Evolutionary conservation across 2,329 filamentous ascomycete species (phyloP).

Genomic region (Penicillium sp.): DNA sequence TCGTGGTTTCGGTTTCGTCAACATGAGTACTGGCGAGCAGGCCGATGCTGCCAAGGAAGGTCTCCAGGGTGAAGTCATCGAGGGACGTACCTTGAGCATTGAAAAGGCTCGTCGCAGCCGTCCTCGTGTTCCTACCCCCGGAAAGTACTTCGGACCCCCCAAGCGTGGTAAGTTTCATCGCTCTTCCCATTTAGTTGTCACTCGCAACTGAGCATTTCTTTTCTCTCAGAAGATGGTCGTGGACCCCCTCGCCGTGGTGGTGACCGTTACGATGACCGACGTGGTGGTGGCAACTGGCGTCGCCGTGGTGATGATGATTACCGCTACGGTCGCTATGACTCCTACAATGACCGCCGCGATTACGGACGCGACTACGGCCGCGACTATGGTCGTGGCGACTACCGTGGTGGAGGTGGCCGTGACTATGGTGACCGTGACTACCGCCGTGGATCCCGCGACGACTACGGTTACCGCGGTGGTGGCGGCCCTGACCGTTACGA

Average conservation of each 20-base stretch:
- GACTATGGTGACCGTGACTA: slow-evolving; percentile 52
- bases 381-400: slow-evolving; percentile 62
- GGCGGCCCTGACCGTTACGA: slow-evolving; percentile 50
- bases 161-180: slow-evolving; percentile 77
- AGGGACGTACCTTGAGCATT: slow-evolving; percentile 94
- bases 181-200: neutral
- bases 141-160: slow-evolving; percentile 98
- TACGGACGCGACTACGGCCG: slow-evolving; percentile 70
- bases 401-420: slow-evolving; percentile 51
- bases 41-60: slow-evolving; percentile 97
- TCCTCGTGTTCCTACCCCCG: slow-evolving; percentile 92
- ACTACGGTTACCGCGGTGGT: slow-evolving; percentile 42
- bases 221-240: slow-evolving; percentile 38
- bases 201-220: slow-evolving; percentile 19
- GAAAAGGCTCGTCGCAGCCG: slow-evolving; percentile 97
- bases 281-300: slow-evolving; percentile 57
- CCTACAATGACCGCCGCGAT: slow-evolving; percentile 58
- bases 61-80: slow-evolving; percentile 90
- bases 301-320: slow-evolving; percentile 49
- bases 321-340: slow-evolving; percentile 51
- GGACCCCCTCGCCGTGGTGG: slow-evolving; percentile 52
- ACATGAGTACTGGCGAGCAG: slow-evolving; percentile 94
- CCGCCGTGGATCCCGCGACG: slow-evolving; percentile 52
- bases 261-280: slow-evolving; percentile 58
- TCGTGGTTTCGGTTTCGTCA: slow-evolving; percentile 98